Conservation (phyloP, 2,329 filamentous ascomycete species). For the Colletotrichum spinosum region DNA sequence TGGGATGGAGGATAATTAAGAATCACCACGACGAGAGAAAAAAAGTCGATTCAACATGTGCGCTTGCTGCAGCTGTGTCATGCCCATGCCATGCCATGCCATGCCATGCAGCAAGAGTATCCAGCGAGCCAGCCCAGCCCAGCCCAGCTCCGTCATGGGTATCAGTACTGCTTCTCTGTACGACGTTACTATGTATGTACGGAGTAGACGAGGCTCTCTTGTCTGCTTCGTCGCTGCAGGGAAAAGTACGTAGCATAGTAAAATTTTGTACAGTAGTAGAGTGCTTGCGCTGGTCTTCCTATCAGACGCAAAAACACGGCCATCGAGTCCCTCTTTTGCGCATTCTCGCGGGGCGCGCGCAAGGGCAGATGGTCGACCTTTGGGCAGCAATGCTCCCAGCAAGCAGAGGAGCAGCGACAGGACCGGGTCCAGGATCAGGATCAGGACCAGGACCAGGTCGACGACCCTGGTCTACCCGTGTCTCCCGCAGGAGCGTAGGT, state of each 20-base stretch:
- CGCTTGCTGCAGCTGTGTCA: conserved; percentile 33
- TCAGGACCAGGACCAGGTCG: too few species aligned
- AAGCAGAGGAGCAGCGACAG: neutral
- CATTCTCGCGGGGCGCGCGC: conserved; percentile 36
- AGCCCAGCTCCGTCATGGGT: neutral
- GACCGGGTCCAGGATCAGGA: too few species aligned
- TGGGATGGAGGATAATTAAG: conserved; percentile 33
- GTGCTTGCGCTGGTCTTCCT: conserved; percentile 19
- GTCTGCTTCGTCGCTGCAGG: neutral
- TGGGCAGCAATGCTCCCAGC: conserved; percentile 40
- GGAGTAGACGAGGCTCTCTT: conserved; percentile 15
- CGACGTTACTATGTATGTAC: neutral
- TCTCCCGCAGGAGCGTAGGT: conserved; percentile 9
- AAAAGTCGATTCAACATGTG: conserved; percentile 34
- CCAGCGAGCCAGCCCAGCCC: conserved; percentile 15
- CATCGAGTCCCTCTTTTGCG: conserved; percentile 24
- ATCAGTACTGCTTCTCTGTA: neutral
- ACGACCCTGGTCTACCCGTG: conserved; percentile 25
- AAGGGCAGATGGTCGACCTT: conserved; percentile 22
- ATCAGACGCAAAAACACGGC: conserved; percentile 27
- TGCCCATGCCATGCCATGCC: conserved; percentile 26
- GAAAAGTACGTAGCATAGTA: conserved; percentile 6
- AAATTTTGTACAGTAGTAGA: neutral
- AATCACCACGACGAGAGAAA: conserved; percentile 9
- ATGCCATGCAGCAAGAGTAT: conserved; percentile 31